phyloP scores from a whole-genome alignment of 148 eudicot species.

The Vaccinium vitisidaea region DNA sequence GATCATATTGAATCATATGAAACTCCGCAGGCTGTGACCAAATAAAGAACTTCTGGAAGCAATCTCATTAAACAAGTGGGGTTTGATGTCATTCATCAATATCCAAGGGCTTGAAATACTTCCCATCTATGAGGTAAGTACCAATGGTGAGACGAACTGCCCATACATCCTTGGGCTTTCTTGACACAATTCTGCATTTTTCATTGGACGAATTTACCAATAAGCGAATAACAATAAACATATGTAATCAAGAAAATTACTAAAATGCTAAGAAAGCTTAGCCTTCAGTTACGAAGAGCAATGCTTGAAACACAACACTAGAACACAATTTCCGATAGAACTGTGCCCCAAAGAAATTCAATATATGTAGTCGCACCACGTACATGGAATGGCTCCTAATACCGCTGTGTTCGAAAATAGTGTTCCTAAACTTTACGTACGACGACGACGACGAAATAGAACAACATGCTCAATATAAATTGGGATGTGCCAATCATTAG shows the following conservation, averaged over 20 bases:
- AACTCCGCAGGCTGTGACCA: background rate
- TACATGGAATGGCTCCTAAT: too few relatives aligned
- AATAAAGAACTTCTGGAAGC: background rate
- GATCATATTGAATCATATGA: too few relatives aligned
- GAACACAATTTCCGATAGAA: too few relatives aligned
- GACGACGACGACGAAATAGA: too few relatives aligned
- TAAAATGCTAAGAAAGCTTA: background rate
- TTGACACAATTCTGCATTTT: conserved; percentile 65
- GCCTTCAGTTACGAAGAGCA: too few relatives aligned
- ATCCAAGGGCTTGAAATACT: conserved; percentile 80
- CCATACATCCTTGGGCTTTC: conserved; percentile 94
- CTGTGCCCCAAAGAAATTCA: too few relatives aligned
- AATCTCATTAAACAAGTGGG: background rate
- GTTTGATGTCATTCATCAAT: conserved; percentile 26
- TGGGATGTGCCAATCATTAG: too few relatives aligned
- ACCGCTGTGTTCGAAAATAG: too few relatives aligned
- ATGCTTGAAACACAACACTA: too few relatives aligned
- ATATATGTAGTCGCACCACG: too few relatives aligned
- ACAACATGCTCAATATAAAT: too few relatives aligned
- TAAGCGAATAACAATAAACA: background rate
- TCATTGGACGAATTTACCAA: background rate
- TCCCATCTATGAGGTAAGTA: conserved; percentile 80
- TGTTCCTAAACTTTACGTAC: too few relatives aligned
- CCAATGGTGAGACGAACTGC: conserved; percentile 85
- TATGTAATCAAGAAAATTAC: background rate